These are phyloP conservation scores for Xylaria hypoxylon DNA, from an alignment of 2,329 filamentous ascomycete species.

Conservation along the genomic window DNA sequence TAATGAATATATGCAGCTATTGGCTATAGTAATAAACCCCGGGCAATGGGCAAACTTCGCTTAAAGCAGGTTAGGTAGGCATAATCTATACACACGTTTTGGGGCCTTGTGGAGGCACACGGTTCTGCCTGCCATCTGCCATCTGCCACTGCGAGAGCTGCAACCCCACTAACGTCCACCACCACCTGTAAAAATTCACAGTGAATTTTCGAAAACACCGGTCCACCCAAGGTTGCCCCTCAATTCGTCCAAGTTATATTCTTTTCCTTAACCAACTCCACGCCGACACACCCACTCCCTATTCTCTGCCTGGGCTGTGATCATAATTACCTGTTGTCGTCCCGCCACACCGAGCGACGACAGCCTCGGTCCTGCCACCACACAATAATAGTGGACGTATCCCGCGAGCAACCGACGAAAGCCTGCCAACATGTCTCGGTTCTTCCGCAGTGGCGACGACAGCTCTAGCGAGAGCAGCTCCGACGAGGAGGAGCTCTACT, in stretches of 20 bases:
- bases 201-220: constrained; percentile 49
- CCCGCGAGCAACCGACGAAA: constrained; percentile 30
- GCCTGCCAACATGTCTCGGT: constrained; percentile 83
- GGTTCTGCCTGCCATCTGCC: constrained; percentile 6
- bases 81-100: not conserved
- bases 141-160: constrained; percentile 26
- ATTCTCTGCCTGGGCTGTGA: constrained; percentile 23
- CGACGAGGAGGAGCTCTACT: constrained; percentile 96
- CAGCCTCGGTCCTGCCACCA: constrained; percentile 5
- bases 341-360: constrained; percentile 4
- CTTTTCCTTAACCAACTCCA: constrained; percentile 30
- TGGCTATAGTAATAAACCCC: not conserved
- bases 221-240: constrained; percentile 46
- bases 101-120: not conserved
- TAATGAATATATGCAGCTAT: not conserved
- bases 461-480: constrained; percentile 96
- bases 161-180: constrained; percentile 48
- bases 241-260: constrained; percentile 38
- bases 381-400: constrained; percentile 5
- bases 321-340: constrained; percentile 17
- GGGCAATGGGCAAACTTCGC: not conserved
- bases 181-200: constrained; percentile 48
- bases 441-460: constrained; percentile 91
- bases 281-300: constrained; percentile 32
- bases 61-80: constrained; percentile 4